Percentiles rank a stretch among this genome's conserved stretches.
Evolutionary conservation across 306 rosid species (phyloP).

Genomic region (Cucurbita maxima): DNA sequence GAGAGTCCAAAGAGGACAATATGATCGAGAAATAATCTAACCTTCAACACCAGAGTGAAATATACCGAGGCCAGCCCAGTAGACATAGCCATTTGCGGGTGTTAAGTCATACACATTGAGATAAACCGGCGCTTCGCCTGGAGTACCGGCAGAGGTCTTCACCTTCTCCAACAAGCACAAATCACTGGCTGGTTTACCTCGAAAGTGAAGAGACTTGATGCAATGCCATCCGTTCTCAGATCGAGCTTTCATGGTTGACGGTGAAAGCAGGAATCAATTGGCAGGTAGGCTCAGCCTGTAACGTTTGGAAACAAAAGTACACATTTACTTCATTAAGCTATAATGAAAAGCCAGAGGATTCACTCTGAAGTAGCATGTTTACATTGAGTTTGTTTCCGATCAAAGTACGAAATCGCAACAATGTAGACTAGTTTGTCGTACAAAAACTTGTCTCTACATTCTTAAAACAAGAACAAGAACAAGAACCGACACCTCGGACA

Average conservation of each 20-base stretch:
- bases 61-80: conserved; percentile 10
- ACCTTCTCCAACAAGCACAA: conserved; percentile 5
- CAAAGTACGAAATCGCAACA: neutral
- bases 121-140: conserved; percentile 4
- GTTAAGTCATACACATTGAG: conserved; percentile 11
- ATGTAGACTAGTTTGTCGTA: neutral
- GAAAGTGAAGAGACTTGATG: conserved; percentile 1
- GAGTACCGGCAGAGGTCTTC: neutral
- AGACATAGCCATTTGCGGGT: conserved; percentile 5
- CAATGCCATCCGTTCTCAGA: conserved; percentile 4
- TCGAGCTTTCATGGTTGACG: conserved; percentile 1
- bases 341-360: neutral
- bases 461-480: neutral
- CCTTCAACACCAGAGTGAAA: conserved; percentile 11
- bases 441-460: too few species aligned
- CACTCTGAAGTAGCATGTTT: neutral
- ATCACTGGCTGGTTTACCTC: conserved; percentile 1
- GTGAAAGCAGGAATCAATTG: neutral
- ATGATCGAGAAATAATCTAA: neutral
- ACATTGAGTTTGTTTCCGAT: neutral
- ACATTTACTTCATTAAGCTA: neutral
- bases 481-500: neutral
- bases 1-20: too few species aligned
- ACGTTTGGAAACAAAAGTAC: neutral
- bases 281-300: neutral